Evolutionary conservation across 257 asterid species (phyloP).

Genomic region (Solanum paucissectum): DNA sequence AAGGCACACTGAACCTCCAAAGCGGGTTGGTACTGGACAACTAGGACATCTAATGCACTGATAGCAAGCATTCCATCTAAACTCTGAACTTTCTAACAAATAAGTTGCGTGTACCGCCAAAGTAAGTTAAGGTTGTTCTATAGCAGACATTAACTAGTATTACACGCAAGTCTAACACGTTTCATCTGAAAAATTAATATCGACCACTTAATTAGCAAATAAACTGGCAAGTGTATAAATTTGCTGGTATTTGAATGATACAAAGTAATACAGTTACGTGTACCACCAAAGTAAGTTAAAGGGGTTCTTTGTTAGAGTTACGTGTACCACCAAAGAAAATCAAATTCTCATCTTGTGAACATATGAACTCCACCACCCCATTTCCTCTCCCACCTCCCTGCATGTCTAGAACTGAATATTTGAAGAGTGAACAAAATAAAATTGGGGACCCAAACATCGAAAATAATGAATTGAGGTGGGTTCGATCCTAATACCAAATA

Average conservation of each 20-base stretch:
- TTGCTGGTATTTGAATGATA: neutral
- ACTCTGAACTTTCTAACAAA: too few species aligned
- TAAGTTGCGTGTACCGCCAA: too few species aligned
- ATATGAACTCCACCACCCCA: too few species aligned
- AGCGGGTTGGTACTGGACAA: too few species aligned
- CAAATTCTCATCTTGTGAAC: neutral
- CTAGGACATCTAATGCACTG: too few species aligned
- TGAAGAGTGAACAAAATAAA: neutral
- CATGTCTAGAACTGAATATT: neutral
- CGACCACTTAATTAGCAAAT: neutral
- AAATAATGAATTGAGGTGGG: neutral
- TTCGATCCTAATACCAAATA: too few species aligned
- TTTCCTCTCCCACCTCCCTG: too few species aligned
- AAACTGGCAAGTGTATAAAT: neutral
- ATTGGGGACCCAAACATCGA: fast-evolving
- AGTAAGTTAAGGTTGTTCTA: too few species aligned
- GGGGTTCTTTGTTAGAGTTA: neutral
- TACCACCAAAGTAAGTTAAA: neutral
- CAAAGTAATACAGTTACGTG: neutral
- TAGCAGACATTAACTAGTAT: too few species aligned
- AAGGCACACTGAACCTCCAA: too few species aligned
- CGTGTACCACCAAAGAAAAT: too few species aligned
- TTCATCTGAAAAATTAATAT: neutral
- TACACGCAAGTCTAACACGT: neutral
- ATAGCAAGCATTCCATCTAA: too few species aligned